Percentiles rank a stretch among this genome's conserved stretches.
Evolutionary conservation across 345 rosid genomes (phyloP).

Genomic region (Anacardium occidentale): DNA sequence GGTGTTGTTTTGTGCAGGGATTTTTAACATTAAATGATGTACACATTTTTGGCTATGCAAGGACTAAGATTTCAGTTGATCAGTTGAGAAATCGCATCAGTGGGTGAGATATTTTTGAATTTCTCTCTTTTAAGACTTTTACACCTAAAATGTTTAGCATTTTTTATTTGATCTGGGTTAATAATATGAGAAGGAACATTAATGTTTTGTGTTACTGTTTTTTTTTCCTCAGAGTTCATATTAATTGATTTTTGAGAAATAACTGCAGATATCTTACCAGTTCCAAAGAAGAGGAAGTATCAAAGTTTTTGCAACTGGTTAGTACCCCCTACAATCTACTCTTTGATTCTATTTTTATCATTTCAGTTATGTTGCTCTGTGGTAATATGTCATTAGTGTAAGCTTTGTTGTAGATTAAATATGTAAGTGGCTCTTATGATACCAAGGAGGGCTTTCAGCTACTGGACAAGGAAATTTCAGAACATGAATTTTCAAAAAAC

Average conservation of each 20-base stretch:
- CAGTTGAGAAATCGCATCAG: constrained; percentile 66
- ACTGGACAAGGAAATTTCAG: constrained; percentile 68
- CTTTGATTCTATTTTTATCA: constrained; percentile 1
- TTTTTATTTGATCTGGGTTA: neutral
- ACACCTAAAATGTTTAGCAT: neutral
- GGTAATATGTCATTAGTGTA: constrained; percentile 16
- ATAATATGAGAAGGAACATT: neutral
- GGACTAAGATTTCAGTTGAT: constrained; percentile 79
- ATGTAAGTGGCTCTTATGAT: constrained; percentile 89
- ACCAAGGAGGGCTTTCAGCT: constrained; percentile 70
- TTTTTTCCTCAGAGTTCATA: neutral
- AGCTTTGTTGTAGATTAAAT: constrained; percentile 64
- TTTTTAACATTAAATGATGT: constrained; percentile 79
- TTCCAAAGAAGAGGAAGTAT: constrained; percentile 49
- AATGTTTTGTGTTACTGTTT: neutral
- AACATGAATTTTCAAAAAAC: constrained; percentile 66
- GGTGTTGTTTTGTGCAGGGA: constrained; percentile 49
- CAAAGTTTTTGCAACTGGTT: constrained; percentile 81
- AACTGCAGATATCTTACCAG: constrained; percentile 63
- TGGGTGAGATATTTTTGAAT: constrained; percentile 44
- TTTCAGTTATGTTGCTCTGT: neutral
- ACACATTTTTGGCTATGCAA: constrained; percentile 91
- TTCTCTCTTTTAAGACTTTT: neutral
- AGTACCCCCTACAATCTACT: constrained; percentile 24
- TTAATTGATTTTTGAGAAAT: constrained; percentile 5